Conservation (phyloP, 2,329 filamentous ascomycete genomes). For the Tolypocladium nubicola region DNA sequence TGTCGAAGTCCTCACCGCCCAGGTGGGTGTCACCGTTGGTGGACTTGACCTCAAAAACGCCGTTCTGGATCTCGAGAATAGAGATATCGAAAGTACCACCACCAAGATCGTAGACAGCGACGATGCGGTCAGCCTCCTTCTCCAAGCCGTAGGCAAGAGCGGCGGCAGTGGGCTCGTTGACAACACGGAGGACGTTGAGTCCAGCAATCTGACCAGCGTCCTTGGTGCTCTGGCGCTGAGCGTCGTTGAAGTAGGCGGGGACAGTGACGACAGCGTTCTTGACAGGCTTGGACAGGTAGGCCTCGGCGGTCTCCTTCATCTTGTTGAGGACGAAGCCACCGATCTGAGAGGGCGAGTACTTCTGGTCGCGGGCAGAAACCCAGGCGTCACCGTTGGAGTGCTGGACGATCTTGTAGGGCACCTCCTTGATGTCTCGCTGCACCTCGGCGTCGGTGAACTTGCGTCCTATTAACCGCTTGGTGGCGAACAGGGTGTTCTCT, state of each 20-base stretch:
- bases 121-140: slow-evolving; percentile 81
- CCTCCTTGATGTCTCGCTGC: slow-evolving; percentile 93
- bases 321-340: slow-evolving; percentile 94
- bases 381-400: slow-evolving; percentile 95
- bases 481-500: slow-evolving; percentile 96
- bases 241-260: slow-evolving; percentile 97
- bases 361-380: slow-evolving; percentile 86
- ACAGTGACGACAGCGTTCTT: slow-evolving; percentile 98
- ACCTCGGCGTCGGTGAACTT: slow-evolving; percentile 93
- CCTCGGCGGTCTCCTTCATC: slow-evolving; percentile 98
- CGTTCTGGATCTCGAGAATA: slow-evolving; percentile 91
- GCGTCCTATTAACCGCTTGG: slow-evolving; percentile 95
- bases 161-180: slow-evolving; percentile 95
- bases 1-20: slow-evolving; percentile 97
- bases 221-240: slow-evolving; percentile 95
- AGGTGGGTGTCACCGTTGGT: slow-evolving; percentile 98
- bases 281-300: slow-evolving; percentile 78
- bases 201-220: slow-evolving; percentile 94
- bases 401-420: slow-evolving; percentile 97
- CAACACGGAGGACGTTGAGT: slow-evolving; percentile 91
- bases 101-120: slow-evolving; percentile 95
- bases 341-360: slow-evolving; percentile 97
- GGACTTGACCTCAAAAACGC: slow-evolving; percentile 98
- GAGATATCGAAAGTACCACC: slow-evolving; percentile 99
- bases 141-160: slow-evolving; percentile 93